A percentile compares a stretch with the other conserved stretches of the same genome.
Conservation (phyloP, 2,329 filamentous ascomycete species). For the Lasiodiplodia citricola region DNA sequence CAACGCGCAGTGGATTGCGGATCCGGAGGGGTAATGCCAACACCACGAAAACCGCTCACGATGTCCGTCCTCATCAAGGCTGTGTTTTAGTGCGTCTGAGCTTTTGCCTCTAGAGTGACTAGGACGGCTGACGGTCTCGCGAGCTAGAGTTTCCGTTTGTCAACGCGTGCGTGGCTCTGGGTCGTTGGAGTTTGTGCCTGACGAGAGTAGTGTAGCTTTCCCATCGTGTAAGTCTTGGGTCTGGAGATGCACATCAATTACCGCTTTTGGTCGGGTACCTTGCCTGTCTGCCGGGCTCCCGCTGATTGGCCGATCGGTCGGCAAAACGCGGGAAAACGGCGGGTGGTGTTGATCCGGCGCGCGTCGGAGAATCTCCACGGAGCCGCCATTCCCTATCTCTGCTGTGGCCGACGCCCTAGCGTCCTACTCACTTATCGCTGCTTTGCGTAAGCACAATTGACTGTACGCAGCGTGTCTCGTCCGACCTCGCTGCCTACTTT, state of each 20-base stretch:
- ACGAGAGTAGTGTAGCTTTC: background rate
- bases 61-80: background rate
- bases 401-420: background rate
- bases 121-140: background rate
- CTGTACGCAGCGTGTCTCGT: background rate
- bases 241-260: background rate
- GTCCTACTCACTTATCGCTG: background rate
- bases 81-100: background rate
- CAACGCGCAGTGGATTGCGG: conserved; percentile 9
- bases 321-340: conserved; percentile 2
- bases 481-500: conserved; percentile 5
- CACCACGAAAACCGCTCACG: conserved; percentile 20
- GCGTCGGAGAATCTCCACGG: background rate
- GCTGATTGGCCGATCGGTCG: background rate
- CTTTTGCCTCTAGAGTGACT: background rate
- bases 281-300: background rate
- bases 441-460: background rate
- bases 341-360: background rate
- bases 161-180: background rate
- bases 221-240: background rate
- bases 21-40: conserved; percentile 19
- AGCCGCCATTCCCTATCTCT: conserved; percentile 16
- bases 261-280: background rate
- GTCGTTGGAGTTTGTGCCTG: background rate
- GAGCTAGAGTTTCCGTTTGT: background rate